Base-by-base conservation (phyloP, 176 grass and related monocot genomes). In the Eleusine indica region DNA sequence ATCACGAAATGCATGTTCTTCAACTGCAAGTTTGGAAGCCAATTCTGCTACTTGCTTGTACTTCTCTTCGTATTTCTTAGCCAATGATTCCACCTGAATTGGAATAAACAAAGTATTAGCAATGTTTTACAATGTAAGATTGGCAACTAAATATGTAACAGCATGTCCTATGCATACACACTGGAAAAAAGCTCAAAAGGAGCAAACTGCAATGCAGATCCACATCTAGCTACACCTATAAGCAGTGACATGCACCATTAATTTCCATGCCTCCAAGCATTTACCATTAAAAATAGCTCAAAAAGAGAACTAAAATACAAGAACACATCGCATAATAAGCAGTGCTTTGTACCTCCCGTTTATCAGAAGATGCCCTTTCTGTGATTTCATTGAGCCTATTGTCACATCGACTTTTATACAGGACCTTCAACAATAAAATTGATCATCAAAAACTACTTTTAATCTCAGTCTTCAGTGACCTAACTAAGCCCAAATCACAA, bases 381-480 rank as follows among this genome's bases (percentile, higher is more conserved):
- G 93, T 96, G 62, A 99, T 99, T 83, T 99, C 97, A 86, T 99
- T 99, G 38, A 99, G 78, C 84, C 93, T 99, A 79, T 99, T 99
- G 69, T 99, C 93, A 48, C 97, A 99, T 74, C 93, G 91, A 92
- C 97, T 99, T 93, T 92, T 99, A 61, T 96, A 99, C 46, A 99
- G 81, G 70, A 99, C 93, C 96, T 99, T 89, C 0, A 62, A 68
- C 54, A 88, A 74, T 82, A 74, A 90, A 57, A 66, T 37, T 1
- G 40, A 69, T 77, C 29, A 57, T 49, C 8, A 79, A 68, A 64
- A 46, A 44, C 6, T 70, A 22, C 1, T 60, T 11, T 17, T 28
- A 1, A 62, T 40, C 15, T 47, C 51, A n/a, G n/a, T n/a, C n/a
- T n/a, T n/a, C n/a, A n/a, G n/a, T n/a, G n/a, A n/a, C n/a, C n/a